Conservation (phyloP, 2,329 filamentous ascomycete genomes). For the Aspergillus bombycis region DNA sequence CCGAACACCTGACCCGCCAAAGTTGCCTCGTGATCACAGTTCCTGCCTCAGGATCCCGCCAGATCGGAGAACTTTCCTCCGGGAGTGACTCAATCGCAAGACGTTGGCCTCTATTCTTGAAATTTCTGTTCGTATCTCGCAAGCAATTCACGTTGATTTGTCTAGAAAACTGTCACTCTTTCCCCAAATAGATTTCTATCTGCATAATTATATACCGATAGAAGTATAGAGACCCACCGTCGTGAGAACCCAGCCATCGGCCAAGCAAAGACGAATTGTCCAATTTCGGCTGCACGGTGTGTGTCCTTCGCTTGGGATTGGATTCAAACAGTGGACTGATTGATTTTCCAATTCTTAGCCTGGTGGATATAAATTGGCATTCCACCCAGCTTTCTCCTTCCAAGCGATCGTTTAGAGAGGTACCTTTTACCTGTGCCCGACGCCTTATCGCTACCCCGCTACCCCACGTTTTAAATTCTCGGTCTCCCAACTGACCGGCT, state of each 20-base stretch:
- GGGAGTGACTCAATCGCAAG: not conserved
- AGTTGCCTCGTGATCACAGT: not conserved
- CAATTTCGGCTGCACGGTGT: slow-evolving; percentile 17
- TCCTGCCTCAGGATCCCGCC: not conserved
- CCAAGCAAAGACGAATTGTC: slow-evolving; percentile 15
- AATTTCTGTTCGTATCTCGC: not conserved
- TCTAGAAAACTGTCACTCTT: not conserved
- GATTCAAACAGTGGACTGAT: not conserved
- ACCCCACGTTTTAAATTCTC: slow-evolving; percentile 25
- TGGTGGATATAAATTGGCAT: slow-evolving; percentile 2
- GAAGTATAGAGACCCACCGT: not conserved
- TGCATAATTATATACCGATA: not conserved
- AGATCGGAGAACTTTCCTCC: slow-evolving; percentile 5
- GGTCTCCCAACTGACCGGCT: not conserved
- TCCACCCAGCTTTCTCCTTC: not conserved
- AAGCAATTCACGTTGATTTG: not conserved
- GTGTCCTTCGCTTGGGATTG: slow-evolving; percentile 1
- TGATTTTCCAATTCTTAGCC: not conserved
- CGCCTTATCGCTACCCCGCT: slow-evolving; percentile 15
- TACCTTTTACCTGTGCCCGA: not conserved
- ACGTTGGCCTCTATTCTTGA: not conserved
- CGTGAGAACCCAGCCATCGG: not conserved
- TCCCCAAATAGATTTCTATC: not conserved
- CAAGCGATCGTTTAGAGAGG: slow-evolving; percentile 7
- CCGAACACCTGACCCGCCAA: not conserved